These are phyloP conservation scores for Chaetomiaceae sp. DNA, from an alignment of 2,329 filamentous ascomycete genomes.

Conservation along the genomic window DNA sequence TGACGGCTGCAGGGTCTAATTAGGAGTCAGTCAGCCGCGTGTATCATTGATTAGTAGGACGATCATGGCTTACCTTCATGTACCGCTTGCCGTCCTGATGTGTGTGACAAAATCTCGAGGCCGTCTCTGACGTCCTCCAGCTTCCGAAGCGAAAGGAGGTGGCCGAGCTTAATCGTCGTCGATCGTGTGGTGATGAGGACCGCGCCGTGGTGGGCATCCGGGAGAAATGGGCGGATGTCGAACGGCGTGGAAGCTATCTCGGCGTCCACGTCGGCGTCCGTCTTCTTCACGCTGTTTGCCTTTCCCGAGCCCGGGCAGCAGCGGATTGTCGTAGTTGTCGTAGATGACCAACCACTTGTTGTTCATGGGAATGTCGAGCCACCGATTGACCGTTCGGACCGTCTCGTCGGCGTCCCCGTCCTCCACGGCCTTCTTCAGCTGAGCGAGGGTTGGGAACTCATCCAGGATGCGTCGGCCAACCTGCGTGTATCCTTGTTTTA, in stretches of 20 bases:
- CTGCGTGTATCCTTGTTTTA: neutral
- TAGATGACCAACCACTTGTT: neutral
- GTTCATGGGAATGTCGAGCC: neutral
- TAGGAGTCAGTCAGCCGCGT: neutral
- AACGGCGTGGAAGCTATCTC: too few relatives aligned
- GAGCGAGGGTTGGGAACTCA: neutral
- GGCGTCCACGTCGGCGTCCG: too few relatives aligned
- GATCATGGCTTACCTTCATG: neutral
- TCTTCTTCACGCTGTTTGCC: too few relatives aligned
- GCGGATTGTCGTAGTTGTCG: conserved; percentile 1
- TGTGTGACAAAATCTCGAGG: neutral
- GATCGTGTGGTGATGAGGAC: conserved; percentile 1
- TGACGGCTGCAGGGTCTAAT: neutral
- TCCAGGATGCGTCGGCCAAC: neutral
- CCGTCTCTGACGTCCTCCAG: neutral
- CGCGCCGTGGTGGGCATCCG: conserved; percentile 1
- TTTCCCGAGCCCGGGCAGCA: neutral
- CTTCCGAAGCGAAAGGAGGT: neutral
- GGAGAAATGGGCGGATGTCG: conserved; percentile 3
- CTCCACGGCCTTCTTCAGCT: neutral
- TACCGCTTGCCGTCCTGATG: neutral
- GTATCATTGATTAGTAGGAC: too few relatives aligned
- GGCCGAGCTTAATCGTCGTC: neutral
- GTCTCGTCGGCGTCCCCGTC: neutral
- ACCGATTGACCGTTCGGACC: neutral